phyloP scores from a whole-genome alignment of 1,284 basidiomycete genomes.

The Ustilago trichophora region DNA sequence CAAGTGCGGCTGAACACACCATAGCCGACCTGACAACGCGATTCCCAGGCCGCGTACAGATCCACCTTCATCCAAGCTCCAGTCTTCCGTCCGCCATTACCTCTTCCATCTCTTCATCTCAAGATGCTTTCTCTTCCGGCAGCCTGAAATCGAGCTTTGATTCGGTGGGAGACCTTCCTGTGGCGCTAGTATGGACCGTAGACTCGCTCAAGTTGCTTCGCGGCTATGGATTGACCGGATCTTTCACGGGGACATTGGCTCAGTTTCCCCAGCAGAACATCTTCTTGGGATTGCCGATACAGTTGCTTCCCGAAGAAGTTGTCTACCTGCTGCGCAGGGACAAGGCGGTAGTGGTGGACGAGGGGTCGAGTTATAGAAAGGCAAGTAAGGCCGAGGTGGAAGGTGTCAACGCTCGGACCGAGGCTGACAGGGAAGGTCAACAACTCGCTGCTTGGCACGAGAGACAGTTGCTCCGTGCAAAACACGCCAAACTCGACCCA shows the following conservation, averaged over 20 bases:
- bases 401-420: conserved; percentile 53
- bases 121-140: too few species aligned
- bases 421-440: conserved; percentile 70
- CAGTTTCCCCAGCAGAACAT: conserved; percentile 95
- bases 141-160: too few species aligned
- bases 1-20: not conserved
- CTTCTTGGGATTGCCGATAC: conserved; percentile 88
- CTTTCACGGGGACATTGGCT: conserved; percentile 87
- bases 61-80: conserved; percentile 24
- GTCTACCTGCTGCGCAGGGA: conserved; percentile 83
- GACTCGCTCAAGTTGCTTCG: conserved; percentile 22
- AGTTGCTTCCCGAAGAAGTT: conserved; percentile 90
- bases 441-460: conserved; percentile 67
- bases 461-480: conserved; percentile 67
- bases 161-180: too few species aligned
- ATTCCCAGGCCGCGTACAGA: conserved; percentile 16
- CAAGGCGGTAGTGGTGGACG: conserved; percentile 65
- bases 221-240: conserved; percentile 82
- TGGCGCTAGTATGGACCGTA: conserved; percentile 42
- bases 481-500: too few species aligned
- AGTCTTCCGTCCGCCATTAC: not conserved
- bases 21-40: not conserved
- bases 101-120: too few species aligned
- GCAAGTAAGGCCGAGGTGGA: not conserved
- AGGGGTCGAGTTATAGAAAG: conserved; percentile 8